phyloP scores from a whole-genome alignment of 495 filamentous ascomycete species.

The Penicillium pulvis region DNA sequence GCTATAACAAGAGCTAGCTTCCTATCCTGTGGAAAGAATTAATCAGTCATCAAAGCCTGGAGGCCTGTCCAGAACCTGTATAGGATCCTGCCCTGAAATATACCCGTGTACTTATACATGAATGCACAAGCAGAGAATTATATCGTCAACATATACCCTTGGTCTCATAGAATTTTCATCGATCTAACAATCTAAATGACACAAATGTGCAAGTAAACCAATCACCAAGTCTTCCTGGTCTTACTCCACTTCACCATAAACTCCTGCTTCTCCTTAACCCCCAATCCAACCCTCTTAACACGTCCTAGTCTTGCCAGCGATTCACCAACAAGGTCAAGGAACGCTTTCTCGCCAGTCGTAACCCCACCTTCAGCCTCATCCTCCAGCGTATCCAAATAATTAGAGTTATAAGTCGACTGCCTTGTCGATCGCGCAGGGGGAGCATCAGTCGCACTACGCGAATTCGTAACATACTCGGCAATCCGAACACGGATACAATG shows the following conservation, averaged over 20 bases:
- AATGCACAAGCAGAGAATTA: neutral
- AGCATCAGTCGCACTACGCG: conserved; percentile 23
- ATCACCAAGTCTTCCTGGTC: conserved; percentile 41
- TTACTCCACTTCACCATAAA: conserved; percentile 69
- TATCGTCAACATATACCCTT: neutral
- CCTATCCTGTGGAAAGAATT: no score
- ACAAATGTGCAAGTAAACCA: neutral
- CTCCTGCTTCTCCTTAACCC: conserved; percentile 75
- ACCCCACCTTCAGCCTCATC: conserved; percentile 40
- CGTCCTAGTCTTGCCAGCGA: conserved; percentile 85
- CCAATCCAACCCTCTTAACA: conserved; percentile 87
- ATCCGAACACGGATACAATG: conserved; percentile 90
- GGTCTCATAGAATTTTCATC: neutral
- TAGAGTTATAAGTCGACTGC: conserved; percentile 47
- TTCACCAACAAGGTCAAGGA: conserved; percentile 78
- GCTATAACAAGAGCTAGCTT: no score
- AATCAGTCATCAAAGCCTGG: no score
- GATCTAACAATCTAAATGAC: neutral
- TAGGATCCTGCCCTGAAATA: no score
- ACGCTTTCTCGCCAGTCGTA: conserved; percentile 57
- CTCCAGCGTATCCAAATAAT: conserved; percentile 52
- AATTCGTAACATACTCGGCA: conserved; percentile 66
- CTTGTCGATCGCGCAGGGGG: conserved; percentile 17
- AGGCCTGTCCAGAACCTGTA: no score
- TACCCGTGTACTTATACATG: no score